A percentile compares a stretch with the other conserved stretches of the same genome.
phyloP scores from a whole-genome alignment of 441 rosid species.

The Flueggea neowawraea region DNA sequence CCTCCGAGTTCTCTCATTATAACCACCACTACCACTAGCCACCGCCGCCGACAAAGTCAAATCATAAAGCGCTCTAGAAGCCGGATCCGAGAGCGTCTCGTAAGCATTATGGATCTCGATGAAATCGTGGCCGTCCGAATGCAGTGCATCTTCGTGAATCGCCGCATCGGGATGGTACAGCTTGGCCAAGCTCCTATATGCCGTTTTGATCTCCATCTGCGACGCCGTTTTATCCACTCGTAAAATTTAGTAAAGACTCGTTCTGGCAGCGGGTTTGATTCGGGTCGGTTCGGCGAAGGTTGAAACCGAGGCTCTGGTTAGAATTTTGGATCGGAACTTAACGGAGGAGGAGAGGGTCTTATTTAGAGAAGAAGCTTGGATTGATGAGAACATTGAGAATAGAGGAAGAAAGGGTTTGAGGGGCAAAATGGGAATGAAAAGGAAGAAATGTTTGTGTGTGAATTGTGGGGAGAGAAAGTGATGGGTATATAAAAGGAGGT shows the following conservation, averaged over 20 bases:
- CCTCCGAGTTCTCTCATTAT: background rate
- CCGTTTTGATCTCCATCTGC: constrained; percentile 63
- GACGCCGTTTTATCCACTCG: constrained; percentile 65
- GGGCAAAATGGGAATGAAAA: too few relatives aligned
- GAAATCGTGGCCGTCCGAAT: constrained; percentile 55
- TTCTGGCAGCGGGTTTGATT: background rate
- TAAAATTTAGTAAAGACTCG: constrained; percentile 67
- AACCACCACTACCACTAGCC: too few relatives aligned
- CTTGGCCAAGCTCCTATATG: constrained; percentile 79
- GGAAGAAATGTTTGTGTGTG: too few relatives aligned
- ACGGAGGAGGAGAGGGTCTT: too few relatives aligned
- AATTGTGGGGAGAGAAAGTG: too few relatives aligned
- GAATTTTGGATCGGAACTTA: too few relatives aligned
- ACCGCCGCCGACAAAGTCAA: constrained; percentile 35
- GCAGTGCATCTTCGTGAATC: constrained; percentile 29
- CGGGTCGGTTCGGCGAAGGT: constrained; percentile 1
- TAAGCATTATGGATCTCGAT: constrained; percentile 79
- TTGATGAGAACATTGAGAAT: too few relatives aligned
- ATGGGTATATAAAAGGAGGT: too few relatives aligned
- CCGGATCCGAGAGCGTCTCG: constrained; percentile 77
- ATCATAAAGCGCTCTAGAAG: constrained; percentile 73
- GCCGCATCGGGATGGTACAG: constrained; percentile 75
- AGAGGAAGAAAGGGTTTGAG: too few relatives aligned
- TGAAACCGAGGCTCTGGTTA: constrained; percentile 7
- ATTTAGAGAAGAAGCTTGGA: too few relatives aligned